Conservation (phyloP, 345 rosid species). For the Brassica incana region DNA sequence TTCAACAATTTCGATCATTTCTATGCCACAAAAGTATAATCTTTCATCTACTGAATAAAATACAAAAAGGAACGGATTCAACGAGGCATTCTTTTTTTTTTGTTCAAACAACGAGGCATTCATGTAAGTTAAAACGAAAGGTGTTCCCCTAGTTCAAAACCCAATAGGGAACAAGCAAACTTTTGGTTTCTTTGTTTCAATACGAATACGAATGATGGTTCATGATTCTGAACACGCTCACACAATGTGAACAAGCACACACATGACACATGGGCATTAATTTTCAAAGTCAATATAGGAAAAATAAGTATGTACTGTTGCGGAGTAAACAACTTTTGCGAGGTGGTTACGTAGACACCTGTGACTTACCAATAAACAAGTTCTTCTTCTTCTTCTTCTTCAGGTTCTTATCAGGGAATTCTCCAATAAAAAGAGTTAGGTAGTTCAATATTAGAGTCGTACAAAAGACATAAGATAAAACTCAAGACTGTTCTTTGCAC, state of each 20-base stretch:
- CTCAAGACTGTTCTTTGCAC: background rate
- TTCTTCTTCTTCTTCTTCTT: background rate
- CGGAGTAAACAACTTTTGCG: background rate
- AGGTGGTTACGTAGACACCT: background rate
- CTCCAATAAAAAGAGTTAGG: background rate
- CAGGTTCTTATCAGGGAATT: constrained; percentile 7
- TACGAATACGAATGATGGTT: constrained; percentile 7
- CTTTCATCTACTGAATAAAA: background rate
- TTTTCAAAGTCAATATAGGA: constrained; percentile 1
- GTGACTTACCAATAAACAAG: background rate
- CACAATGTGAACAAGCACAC: constrained; percentile 2
- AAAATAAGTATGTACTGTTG: background rate
- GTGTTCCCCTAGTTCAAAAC: constrained; percentile 33
- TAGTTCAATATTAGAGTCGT: background rate
- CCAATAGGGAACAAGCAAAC: constrained; percentile 20
- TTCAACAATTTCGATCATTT: background rate
- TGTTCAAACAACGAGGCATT: background rate
- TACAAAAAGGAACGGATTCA: background rate
- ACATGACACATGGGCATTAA: background rate
- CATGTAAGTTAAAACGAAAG: background rate
- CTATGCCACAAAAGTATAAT: background rate
- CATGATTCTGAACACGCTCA: background rate
- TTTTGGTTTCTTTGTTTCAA: constrained; percentile 29
- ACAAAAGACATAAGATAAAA: background rate
- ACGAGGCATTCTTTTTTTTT: background rate